phyloP scores from a whole-genome alignment of 2,329 filamentous ascomycete species.

The Colletotrichum gloeosporioides region DNA sequence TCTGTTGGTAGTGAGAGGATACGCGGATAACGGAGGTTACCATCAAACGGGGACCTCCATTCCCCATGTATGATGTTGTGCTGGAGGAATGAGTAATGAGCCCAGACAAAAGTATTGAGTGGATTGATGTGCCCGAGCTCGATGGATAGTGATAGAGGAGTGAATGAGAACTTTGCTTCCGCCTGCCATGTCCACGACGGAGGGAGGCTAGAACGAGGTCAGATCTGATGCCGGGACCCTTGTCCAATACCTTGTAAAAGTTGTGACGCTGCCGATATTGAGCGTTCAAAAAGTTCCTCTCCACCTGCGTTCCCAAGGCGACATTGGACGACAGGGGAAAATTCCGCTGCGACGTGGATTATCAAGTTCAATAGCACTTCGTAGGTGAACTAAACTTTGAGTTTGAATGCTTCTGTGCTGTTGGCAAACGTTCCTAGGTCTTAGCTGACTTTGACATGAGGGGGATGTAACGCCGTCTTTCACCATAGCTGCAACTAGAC shows the following conservation, averaged over 20 bases:
- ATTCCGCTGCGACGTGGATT: neutral
- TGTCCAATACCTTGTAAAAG: neutral
- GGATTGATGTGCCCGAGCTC: neutral
- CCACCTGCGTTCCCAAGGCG: neutral
- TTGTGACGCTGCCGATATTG: neutral
- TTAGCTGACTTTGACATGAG: neutral
- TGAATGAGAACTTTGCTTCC: neutral
- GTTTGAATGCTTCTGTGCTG: neutral
- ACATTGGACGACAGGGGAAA: neutral
- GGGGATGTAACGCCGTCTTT: neutral
- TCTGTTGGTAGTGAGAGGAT: neutral
- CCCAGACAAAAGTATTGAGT: neutral
- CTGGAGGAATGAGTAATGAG: constrained; percentile 5
- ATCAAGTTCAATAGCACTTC: neutral
- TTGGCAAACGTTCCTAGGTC: neutral
- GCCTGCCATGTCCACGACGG: neutral
- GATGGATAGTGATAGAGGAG: neutral
- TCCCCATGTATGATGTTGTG: neutral
- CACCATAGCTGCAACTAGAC: neutral
- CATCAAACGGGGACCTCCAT: neutral
- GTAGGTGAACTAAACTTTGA: neutral
- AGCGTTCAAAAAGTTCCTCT: neutral
- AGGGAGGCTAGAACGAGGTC: neutral
- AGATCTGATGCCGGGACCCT: neutral
- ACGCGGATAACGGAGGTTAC: neutral